phyloP scores from a whole-genome alignment of 1,139 yeast genomes.

The Protomyces gravidus region DNA sequence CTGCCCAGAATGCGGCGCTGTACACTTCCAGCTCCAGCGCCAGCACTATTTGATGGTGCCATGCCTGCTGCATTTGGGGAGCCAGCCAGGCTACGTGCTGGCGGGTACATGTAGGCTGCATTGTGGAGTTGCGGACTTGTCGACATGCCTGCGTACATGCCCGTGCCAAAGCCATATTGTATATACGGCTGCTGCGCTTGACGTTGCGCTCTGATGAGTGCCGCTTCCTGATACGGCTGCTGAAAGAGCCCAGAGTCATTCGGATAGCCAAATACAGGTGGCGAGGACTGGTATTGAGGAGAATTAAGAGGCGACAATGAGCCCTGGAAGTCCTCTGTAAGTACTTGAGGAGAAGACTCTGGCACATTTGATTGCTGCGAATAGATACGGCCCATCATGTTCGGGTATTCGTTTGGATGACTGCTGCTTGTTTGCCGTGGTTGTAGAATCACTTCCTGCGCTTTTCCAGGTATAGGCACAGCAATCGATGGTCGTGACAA shows the following conservation, averaged over 20 bases:
- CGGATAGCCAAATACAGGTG: conserved; percentile 8
- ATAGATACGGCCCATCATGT: conserved; percentile 10
- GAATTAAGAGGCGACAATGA: conserved; percentile 22
- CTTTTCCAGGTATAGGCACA: conserved; percentile 18
- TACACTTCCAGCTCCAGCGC: neutral
- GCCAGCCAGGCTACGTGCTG: neutral
- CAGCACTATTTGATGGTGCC: neutral
- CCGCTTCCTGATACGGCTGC: neutral
- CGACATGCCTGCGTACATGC: neutral
- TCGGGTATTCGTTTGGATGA: conserved; percentile 17
- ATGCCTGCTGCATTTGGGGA: neutral
- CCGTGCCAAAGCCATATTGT: neutral
- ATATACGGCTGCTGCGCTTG: neutral
- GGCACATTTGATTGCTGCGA: conserved; percentile 24
- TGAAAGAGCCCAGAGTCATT: neutral
- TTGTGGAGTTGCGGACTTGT: neutral
- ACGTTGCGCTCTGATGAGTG: neutral
- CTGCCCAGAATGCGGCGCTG: conserved; percentile 1
- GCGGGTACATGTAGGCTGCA: neutral
- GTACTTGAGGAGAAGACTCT: conserved; percentile 18
- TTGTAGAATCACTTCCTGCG: neutral
- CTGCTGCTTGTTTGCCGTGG: neutral
- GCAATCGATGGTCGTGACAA: neutral
- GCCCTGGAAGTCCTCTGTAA: conserved; percentile 22
- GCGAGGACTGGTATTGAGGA: conserved; percentile 23